Base-by-base conservation (phyloP, 331 rosid genomes). In the Rhamnella rubrinervis region DNA sequence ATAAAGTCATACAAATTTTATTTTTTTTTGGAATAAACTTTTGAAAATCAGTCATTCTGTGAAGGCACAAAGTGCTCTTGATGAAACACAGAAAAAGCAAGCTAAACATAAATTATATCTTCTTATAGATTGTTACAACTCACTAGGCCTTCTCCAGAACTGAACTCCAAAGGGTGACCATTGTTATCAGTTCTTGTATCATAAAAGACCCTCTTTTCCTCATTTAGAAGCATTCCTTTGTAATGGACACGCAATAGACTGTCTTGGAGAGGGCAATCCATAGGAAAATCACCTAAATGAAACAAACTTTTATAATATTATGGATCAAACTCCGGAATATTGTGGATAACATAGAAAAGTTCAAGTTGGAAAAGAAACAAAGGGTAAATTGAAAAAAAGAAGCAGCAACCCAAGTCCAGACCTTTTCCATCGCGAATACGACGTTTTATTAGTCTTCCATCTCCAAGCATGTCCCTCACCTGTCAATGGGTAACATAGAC, bases 191-290 rank as follows among this genome's bases (percentile, higher is more conserved):
- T 85, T 80, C 91, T 89, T 44, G 99, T 87, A 76, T 95, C 96
- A 67, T 78, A 89, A 74, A 95, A 95, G 68, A 85, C 78, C 44
- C 65, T 83, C 58, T 87, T 91, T 78, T 84, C 91, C 62, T 85
- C 91, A 52, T 76, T 61, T 60, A 85, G 87, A 74, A 92, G 74
- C 83, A 84, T 87, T 66, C 96, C 99, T 93, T 91, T 89, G 85
- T 85, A 95, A 80, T 91, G 97, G 53, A 91, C 93, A 6, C 73
- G 85, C 53, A 91, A 85, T 56, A 87, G 86, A 74, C 97, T 95
- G 81, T 95, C 97, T 19, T 95, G 96, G 71, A 95, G 99, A 64
- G 97, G 97, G 80, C 97, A 95, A 80, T 95, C 99, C 99, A 95
- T 95, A n/a, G 93, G 99, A 79, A 95, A 95, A 7, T 95, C 99